Percentiles rank a stretch among this genome's conserved stretches.
Evolutionary conservation across 2,329 filamentous ascomycete species (phyloP).

Genomic region (Alternaria triticina): DNA sequence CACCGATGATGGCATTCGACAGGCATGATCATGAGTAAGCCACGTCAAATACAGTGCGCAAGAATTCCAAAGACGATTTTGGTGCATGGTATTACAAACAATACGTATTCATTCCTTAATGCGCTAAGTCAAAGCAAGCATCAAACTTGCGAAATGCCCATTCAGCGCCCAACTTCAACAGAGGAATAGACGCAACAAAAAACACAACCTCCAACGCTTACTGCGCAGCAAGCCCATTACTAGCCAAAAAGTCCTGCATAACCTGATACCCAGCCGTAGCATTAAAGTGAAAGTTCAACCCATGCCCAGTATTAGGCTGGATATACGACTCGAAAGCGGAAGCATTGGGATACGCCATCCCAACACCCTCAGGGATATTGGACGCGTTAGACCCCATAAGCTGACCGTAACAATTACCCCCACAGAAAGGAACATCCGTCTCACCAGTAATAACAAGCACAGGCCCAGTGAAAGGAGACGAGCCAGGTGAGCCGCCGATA

Average conservation of each 20-base stretch:
- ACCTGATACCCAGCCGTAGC: slow-evolving; percentile 49
- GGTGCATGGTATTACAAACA: neutral
- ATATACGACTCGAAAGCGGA: slow-evolving; percentile 61
- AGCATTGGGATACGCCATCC: slow-evolving; percentile 53
- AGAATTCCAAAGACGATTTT: neutral
- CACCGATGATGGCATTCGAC: neutral
- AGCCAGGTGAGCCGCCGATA: slow-evolving; percentile 50
- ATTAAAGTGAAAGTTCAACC: slow-evolving; percentile 58
- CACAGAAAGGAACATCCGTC: slow-evolving; percentile 64
- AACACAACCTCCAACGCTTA: neutral
- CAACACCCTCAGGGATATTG: slow-evolving; percentile 55
- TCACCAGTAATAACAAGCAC: slow-evolving; percentile 65
- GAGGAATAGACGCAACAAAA: neutral
- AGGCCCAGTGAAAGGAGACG: slow-evolving; percentile 57
- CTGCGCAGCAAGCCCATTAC: slow-evolving; percentile 28
- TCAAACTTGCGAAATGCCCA: neutral
- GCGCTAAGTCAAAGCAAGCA: neutral
- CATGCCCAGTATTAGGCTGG: slow-evolving; percentile 56
- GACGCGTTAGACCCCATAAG: slow-evolving; percentile 49
- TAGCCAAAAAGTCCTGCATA: slow-evolving; percentile 45
- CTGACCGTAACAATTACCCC: slow-evolving; percentile 60
- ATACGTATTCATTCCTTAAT: neutral
- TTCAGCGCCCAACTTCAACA: neutral
- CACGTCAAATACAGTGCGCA: neutral
- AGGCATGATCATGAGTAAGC: neutral